phyloP scores from a whole-genome alignment of 805 yeast genomes.

The Kodamaea fukazawae region DNA sequence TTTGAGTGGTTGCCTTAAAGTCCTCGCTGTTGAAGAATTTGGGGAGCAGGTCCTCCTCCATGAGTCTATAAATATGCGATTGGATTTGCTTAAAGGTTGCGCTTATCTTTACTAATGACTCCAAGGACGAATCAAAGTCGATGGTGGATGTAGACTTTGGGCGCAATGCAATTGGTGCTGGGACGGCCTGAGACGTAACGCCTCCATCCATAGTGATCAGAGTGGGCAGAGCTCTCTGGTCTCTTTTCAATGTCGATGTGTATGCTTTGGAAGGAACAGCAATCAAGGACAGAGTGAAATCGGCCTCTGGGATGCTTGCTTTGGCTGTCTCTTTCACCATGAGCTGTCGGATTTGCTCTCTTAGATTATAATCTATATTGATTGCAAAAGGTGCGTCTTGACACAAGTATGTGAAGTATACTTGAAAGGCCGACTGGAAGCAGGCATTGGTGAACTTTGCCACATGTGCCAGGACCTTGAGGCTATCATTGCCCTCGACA shows the following conservation, averaged over 20 bases:
- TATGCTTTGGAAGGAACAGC: too few species aligned
- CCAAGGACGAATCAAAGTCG: too few species aligned
- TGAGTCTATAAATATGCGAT: slow-evolving; percentile 50
- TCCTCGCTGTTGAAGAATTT: slow-evolving; percentile 47
- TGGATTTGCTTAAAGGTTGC: slow-evolving; percentile 48
- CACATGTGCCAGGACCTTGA: neutral
- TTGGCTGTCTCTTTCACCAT: slow-evolving; percentile 12
- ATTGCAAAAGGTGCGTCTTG: slow-evolving; percentile 66
- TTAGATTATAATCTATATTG: slow-evolving; percentile 58
- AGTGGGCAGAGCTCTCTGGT: too few species aligned
- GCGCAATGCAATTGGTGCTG: too few species aligned
- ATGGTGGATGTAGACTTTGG: too few species aligned
- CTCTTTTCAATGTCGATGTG: too few species aligned
- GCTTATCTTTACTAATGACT: slow-evolving; percentile 13
- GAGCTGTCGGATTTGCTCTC: slow-evolving; percentile 38
- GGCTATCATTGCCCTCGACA: slow-evolving; percentile 23
- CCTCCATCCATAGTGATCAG: too few species aligned
- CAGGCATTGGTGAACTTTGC: slow-evolving; percentile 49
- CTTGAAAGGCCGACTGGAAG: slow-evolving; percentile 57
- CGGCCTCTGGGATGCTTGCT: too few species aligned
- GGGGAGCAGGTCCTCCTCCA: slow-evolving; percentile 73
- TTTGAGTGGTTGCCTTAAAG: neutral
- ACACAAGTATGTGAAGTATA: slow-evolving; percentile 64
- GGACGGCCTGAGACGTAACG: too few species aligned
- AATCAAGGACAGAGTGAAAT: too few species aligned